Percentiles rank a stretch among this genome's conserved stretches.
Conservation (phyloP, 257 asterid genomes). For the Knoxia roxburghii region DNA sequence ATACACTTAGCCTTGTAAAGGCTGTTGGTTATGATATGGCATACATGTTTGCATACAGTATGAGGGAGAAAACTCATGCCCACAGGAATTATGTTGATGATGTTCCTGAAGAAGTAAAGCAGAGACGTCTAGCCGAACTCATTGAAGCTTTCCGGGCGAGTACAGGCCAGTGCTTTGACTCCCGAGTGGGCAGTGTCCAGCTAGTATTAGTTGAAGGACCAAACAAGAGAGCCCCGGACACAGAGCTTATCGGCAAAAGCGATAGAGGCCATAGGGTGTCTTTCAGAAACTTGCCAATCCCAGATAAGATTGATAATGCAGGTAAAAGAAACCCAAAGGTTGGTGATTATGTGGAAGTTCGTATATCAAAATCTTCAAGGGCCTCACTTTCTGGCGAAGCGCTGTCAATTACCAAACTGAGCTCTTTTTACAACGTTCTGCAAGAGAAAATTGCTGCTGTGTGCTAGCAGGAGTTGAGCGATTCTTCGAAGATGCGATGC, state of each 20-base stretch:
- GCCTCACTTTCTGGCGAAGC: conserved; percentile 87
- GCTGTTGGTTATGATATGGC: conserved; percentile 92
- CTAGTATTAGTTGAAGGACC: conserved; percentile 95
- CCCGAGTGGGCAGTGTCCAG: conserved; percentile 69
- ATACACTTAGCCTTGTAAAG: conserved; percentile 60
- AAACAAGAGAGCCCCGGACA: conserved; percentile 84
- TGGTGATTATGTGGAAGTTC: conserved; percentile 84
- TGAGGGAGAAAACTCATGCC: conserved; percentile 99
- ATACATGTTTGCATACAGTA: conserved; percentile 98
- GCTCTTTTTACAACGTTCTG: conserved; percentile 44
- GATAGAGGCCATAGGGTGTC: conserved; percentile 92
- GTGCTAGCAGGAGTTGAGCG: conserved; percentile 35
- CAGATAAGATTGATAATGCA: conserved; percentile 44
- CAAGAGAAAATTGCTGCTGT: conserved; percentile 42
- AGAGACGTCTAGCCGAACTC: conserved; percentile 81
- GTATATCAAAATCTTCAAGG: conserved; percentile 56
- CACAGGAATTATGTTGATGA: conserved; percentile 84
- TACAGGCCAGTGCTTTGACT: conserved; percentile 77
- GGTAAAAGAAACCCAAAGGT: conserved; percentile 52
- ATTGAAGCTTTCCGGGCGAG: conserved; percentile 76
- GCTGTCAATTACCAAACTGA: conserved; percentile 57
- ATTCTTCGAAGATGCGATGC: conserved; percentile 7
- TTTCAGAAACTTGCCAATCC: conserved; percentile 46
- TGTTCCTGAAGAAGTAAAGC: conserved; percentile 75
- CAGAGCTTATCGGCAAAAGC: conserved; percentile 88